phyloP scores from a whole-genome alignment of 164 flowering plant species.

The Chimonanthus salicifolius region DNA sequence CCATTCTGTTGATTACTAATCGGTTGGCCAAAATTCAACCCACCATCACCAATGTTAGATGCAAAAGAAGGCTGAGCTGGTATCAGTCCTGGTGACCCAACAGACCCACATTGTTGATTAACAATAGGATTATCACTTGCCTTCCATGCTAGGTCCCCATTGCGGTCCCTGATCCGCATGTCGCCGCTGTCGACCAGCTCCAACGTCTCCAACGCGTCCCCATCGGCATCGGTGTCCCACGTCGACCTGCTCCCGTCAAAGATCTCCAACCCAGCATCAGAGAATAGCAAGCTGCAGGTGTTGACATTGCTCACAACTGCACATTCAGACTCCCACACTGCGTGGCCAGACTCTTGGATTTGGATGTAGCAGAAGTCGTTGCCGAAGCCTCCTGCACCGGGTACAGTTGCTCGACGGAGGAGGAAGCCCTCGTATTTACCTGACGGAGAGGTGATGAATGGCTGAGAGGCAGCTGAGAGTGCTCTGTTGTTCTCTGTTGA shows the following conservation, averaged over 20 bases:
- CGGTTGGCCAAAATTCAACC: conserved; percentile 26
- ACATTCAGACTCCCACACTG: conserved; percentile 44
- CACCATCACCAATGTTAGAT: conserved; percentile 17
- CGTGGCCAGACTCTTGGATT: conserved; percentile 23
- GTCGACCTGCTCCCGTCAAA: conserved; percentile 34
- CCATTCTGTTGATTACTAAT: neutral
- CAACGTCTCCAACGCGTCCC: conserved; percentile 26
- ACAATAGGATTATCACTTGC: conserved; percentile 29
- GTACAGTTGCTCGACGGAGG: conserved; percentile 24
- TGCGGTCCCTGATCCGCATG: conserved; percentile 30
- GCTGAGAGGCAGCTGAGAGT: conserved; percentile 16
- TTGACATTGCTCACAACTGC: conserved; percentile 29
- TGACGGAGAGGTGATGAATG: conserved; percentile 32
- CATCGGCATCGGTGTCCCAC: conserved; percentile 34
- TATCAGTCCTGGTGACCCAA: conserved; percentile 28
- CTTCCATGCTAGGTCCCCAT: conserved; percentile 33
- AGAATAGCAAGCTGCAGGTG: conserved; percentile 29
- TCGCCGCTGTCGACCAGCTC: conserved; percentile 36
- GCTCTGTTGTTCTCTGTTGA: neutral
- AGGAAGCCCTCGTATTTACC: conserved; percentile 32
- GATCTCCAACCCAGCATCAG: conserved; percentile 40
- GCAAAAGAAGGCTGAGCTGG: conserved; percentile 37
- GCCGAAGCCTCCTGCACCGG: conserved; percentile 37
- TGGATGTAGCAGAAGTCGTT: conserved; percentile 41
- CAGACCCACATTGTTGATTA: conserved; percentile 34